Percentiles rank a stretch among this genome's conserved stretches.
phyloP scores from a whole-genome alignment of 2,329 filamentous ascomycete species.

The Aureobasidium sp. region DNA sequence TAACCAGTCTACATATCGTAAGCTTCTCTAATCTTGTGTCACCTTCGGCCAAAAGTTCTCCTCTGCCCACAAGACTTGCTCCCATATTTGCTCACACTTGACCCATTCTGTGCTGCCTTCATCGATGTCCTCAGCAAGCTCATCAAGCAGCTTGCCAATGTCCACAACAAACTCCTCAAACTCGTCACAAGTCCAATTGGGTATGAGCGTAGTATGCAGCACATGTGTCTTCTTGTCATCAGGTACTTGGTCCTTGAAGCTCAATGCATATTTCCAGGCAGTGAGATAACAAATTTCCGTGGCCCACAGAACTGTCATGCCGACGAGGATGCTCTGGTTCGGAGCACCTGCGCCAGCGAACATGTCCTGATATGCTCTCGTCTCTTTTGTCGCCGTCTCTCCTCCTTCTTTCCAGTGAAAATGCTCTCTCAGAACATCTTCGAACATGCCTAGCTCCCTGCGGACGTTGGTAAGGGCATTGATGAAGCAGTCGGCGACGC shows the following conservation, averaged over 20 bases:
- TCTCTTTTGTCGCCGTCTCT: conserved; percentile 21
- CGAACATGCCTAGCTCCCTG: conserved; percentile 60
- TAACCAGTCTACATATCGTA: no score
- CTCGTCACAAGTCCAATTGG: conserved; percentile 44
- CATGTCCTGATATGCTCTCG: conserved; percentile 46
- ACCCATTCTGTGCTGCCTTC: conserved; percentile 40
- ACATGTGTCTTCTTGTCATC: conserved; percentile 34
- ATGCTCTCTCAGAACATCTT: conserved; percentile 38
- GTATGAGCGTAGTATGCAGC: conserved; percentile 42
- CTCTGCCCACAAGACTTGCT: conserved; percentile 42
- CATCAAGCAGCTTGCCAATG: conserved; percentile 40
- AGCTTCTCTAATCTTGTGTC: not conserved
- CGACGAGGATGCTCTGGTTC: conserved; percentile 53
- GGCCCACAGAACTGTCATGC: conserved; percentile 64
- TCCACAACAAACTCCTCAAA: conserved; percentile 44
- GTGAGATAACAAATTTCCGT: conserved; percentile 56
- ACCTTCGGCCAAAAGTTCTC: conserved; percentile 44
- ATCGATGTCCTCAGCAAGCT: conserved; percentile 36
- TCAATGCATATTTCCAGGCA: conserved; percentile 40
- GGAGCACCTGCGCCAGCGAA: conserved; percentile 51
- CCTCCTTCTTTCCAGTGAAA: conserved; percentile 16
- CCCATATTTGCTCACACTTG: conserved; percentile 43
- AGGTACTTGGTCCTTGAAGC: conserved; percentile 25
- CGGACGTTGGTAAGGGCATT: conserved; percentile 59
- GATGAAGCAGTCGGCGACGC: conserved; percentile 55